Evolutionary conservation across 805 yeast species (phyloP).

Genomic region (Saccharomyces kudriavzevii): DNA sequence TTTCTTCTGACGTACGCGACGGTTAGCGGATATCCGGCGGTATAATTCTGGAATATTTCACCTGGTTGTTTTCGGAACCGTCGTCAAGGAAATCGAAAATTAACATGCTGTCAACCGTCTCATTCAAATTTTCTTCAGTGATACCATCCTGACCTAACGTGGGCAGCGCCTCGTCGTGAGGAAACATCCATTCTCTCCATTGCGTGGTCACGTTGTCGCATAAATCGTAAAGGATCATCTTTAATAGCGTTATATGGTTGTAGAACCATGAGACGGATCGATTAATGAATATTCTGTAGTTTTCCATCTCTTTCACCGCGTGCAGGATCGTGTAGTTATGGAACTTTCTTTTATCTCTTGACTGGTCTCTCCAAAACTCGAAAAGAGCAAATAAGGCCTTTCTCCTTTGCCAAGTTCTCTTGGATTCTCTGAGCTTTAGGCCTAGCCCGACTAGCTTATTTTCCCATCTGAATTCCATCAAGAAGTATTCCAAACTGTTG

Average conservation of each 20-base stretch:
- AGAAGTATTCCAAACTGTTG: constrained; percentile 29
- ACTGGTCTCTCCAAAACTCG: constrained; percentile 33
- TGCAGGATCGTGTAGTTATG: constrained; percentile 25
- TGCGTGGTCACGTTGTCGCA: constrained; percentile 29
- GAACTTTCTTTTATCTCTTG: constrained; percentile 27
- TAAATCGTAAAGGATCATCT: constrained; percentile 30
- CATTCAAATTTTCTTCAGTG: constrained; percentile 22
- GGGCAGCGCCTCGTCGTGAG: constrained; percentile 22
- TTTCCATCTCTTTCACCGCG: constrained; percentile 33
- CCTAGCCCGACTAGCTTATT: constrained; percentile 28
- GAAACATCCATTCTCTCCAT: constrained; percentile 34
- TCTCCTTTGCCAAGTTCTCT: constrained; percentile 32
- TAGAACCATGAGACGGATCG: constrained; percentile 33
- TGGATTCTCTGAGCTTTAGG: constrained; percentile 28
- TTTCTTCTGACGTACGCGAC: background rate
- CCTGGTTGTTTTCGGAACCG: constrained; percentile 22
- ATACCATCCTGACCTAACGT: constrained; percentile 16
- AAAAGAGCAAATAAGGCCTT: constrained; percentile 30
- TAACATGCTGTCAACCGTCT: constrained; percentile 22
- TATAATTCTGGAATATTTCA: constrained; percentile 20
- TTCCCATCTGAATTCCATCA: constrained; percentile 33
- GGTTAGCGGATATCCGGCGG: constrained; percentile 5
- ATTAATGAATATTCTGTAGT: constrained; percentile 29
- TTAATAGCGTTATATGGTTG: constrained; percentile 30
- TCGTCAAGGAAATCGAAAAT: constrained; percentile 27